Evolutionary conservation across 306 rosid species (phyloP), one percentile per base, ranked within the genome.

Genomic region (Prunus salicina): DNA sequence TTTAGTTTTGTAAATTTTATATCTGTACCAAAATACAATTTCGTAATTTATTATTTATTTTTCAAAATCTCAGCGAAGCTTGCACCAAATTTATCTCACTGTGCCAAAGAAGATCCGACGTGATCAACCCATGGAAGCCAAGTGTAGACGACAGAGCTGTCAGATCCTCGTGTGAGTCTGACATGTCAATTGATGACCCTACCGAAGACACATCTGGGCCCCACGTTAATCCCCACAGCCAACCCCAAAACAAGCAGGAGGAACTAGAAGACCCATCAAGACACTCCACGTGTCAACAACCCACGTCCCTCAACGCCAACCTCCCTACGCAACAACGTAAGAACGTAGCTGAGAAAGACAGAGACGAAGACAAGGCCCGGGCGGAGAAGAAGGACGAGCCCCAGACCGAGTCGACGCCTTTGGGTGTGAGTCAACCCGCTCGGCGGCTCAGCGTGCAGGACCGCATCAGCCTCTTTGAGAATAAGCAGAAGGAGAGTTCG

Each of bases 361-460:
- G 72, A 57, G 68, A 58, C 24, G 89, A 84, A 82, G 85, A 80
- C 47, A 86, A 86, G 61, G 63, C 67, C 38, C 75, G 45, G 65
- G 75, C 62, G 72, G 82, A 79, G 64, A 74, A 81, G 74, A 75
- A 73, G 71, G 67, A 51, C 12, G 86, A 81, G 45, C 67, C 83
- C 65, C 57, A 70, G 24, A 52, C 69, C 5, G 88, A 80, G 66
- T 71, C 80, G 27, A 22, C 78, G 3, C 83, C 86, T 7, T 30
- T 63, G 67, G 67, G 8, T 1, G 75, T 83, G 24, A 80, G 83
- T 72, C 96, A 83, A 67, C 66, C 89, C 0, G 50, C 84, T 2
- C 88, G 98, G 85, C 89, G 98, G 72, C 97, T 96, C 60, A 91
- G 97, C 52, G 99, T 96, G 28, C 99, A 92, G 86, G 99, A 96